phyloP scores from a whole-genome alignment of 1,284 basidiomycete species.

The Cryptococcus jaspeensis region DNA sequence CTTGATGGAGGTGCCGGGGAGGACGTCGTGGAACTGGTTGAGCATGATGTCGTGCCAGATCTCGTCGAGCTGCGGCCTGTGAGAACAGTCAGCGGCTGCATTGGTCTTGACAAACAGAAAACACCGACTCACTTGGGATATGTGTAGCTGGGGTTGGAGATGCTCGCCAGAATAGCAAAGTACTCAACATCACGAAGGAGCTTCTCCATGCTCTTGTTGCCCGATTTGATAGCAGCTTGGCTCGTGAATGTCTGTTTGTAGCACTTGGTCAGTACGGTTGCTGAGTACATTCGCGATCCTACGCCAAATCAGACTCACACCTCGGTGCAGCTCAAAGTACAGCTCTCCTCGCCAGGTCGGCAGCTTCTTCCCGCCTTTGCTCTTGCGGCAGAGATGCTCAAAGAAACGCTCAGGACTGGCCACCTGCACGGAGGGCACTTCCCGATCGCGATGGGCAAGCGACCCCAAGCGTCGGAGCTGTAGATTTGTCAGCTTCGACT shows the following conservation, averaged over 20 bases:
- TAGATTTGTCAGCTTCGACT: too few relatives aligned
- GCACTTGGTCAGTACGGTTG: neutral
- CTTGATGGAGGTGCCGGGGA: conserved; percentile 82
- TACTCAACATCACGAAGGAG: conserved; percentile 82
- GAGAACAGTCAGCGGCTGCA: neutral
- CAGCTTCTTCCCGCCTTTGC: conserved; percentile 67
- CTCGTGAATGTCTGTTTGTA: conserved; percentile 72
- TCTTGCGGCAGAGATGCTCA: conserved; percentile 67
- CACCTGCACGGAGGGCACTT: conserved; percentile 80
- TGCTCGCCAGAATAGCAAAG: conserved; percentile 76
- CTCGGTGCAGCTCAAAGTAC: conserved; percentile 77
- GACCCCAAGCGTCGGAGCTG: too few relatives aligned
- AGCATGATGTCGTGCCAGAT: conserved; percentile 90
- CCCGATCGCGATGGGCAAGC: conserved; percentile 58
- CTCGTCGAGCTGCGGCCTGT: conserved; percentile 65
- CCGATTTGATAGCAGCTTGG: conserved; percentile 92
- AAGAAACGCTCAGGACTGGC: conserved; percentile 90
- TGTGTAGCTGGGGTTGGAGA: conserved; percentile 60
- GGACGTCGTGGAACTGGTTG: conserved; percentile 90
- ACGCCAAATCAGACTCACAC: neutral
- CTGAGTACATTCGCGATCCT: neutral
- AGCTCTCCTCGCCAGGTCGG: conserved; percentile 87
- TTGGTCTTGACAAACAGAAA: neutral
- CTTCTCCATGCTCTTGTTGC: conserved; percentile 91
- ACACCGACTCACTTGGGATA: conserved; percentile 64